phyloP scores from a whole-genome alignment of 306 rosid species.

The Castanopsis chinensis region DNA sequence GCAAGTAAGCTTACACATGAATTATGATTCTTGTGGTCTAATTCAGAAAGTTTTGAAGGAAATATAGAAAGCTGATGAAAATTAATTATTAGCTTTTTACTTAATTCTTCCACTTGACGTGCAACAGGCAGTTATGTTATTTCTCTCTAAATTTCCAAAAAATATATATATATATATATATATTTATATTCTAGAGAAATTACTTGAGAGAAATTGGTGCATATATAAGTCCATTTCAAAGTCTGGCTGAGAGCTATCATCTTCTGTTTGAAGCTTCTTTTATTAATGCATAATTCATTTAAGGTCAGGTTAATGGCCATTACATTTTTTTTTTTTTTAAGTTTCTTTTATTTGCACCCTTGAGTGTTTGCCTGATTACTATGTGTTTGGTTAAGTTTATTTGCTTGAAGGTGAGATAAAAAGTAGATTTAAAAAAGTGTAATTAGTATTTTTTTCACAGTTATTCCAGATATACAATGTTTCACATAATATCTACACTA shows the following conservation, averaged over 20 bases:
- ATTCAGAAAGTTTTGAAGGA: constrained; percentile 17
- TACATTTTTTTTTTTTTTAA: neutral
- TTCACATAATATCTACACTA: no score
- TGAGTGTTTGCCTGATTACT: neutral
- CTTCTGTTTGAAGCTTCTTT: neutral
- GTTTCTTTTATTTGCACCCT: neutral
- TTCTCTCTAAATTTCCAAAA: neutral
- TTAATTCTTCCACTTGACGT: neutral
- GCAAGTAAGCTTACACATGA: neutral
- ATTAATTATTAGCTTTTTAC: constrained; percentile 32
- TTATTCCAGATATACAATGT: no score
- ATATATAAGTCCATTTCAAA: neutral
- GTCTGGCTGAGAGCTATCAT: neutral
- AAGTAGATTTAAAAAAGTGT: no score
- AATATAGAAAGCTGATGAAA: constrained; percentile 27
- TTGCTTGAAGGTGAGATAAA: no score
- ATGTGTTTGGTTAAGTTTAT: neutral
- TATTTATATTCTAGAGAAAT: neutral
- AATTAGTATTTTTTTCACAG: no score
- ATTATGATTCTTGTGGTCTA: constrained; percentile 11
- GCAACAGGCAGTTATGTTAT: neutral
- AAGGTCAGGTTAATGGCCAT: neutral
- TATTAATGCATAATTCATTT: no score
- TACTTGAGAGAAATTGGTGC: neutral
- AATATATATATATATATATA: neutral